Conservation (phyloP, 192 early-diverging fungal species). For the Lobosporangium transversale region DNA sequence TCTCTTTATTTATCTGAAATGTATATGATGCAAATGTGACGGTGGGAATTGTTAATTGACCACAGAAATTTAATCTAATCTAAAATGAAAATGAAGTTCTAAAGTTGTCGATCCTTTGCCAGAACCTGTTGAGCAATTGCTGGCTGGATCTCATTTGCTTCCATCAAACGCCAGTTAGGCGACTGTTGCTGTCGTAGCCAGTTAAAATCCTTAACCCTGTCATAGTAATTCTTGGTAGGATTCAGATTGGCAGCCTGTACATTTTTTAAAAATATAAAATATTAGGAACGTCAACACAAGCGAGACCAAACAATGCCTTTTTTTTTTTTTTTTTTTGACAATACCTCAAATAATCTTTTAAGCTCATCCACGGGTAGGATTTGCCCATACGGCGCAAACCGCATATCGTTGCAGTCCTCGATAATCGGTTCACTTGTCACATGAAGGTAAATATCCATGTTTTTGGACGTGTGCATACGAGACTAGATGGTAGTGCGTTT, state of each 20-base stretch:
- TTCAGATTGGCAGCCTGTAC: slow-evolving; percentile 42
- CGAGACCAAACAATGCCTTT: not conserved
- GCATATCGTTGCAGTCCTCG: slow-evolving; percentile 76
- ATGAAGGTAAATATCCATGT: slow-evolving; percentile 73
- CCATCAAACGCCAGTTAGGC: slow-evolving; percentile 78
- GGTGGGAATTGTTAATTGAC: too few species aligned
- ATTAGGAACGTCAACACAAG: not conserved
- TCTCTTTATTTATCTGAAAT: too few species aligned
- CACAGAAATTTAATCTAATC: too few species aligned
- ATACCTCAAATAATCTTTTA: slow-evolving; percentile 39
- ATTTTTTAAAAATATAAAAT: not conserved
- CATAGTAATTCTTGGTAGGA: slow-evolving; percentile 59
- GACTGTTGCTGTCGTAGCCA: slow-evolving; percentile 84
- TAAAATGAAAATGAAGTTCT: too few species aligned
- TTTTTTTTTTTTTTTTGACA: not conserved
- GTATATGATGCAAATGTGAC: too few species aligned
- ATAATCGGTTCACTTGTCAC: slow-evolving; percentile 87
- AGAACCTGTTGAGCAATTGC: slow-evolving; percentile 4
- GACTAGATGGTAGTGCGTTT: slow-evolving; percentile 60
- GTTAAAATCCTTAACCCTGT: slow-evolving; percentile 89
- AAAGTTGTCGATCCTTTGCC: slow-evolving; percentile 25
- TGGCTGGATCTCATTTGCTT: slow-evolving; percentile 12
- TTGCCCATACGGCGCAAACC: slow-evolving; percentile 72
- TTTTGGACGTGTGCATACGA: slow-evolving; percentile 78
- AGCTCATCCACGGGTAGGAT: slow-evolving; percentile 43